Conservation (phyloP, 2,329 filamentous ascomycete species). For the Penicillium sp. region DNA sequence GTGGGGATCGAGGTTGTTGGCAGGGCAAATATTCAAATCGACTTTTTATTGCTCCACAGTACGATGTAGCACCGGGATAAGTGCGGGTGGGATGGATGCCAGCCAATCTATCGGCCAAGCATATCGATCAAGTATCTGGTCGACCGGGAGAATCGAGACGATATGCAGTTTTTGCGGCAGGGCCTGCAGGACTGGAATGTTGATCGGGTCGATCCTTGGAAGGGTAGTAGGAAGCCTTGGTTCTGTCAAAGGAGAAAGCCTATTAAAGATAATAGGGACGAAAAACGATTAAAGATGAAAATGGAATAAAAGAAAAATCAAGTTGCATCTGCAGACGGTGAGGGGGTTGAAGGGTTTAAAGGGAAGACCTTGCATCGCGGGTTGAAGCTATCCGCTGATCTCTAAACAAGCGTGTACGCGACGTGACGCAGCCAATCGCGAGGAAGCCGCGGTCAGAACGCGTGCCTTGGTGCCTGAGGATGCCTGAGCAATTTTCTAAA, state of each 20-base stretch:
- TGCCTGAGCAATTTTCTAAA: not conserved
- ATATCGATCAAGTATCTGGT: constrained; percentile 25
- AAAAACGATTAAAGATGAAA: constrained; percentile 6
- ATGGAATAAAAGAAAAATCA: constrained; percentile 7
- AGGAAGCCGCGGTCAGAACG: constrained; percentile 12
- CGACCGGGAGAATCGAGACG: constrained; percentile 34
- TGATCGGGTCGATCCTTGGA: constrained; percentile 11
- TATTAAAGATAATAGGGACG: constrained; percentile 3
- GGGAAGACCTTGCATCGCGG: constrained; percentile 34
- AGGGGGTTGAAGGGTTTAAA: constrained; percentile 23
- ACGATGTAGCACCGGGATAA: constrained; percentile 1
- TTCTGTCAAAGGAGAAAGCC: constrained; percentile 13
- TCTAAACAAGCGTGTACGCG: constrained; percentile 39
- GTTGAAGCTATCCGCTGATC: constrained; percentile 34
- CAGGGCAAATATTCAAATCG: not conserved
- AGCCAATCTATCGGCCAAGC: constrained; percentile 19
- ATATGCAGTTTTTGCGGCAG: constrained; percentile 31
- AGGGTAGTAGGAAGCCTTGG: constrained; percentile 8
- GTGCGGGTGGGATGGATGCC: constrained; percentile 1
- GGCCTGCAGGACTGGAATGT: constrained; percentile 31
- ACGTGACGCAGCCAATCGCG: constrained; percentile 43
- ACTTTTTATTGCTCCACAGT: not conserved
- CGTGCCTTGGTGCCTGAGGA: not conserved
- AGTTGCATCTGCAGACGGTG: constrained; percentile 19
- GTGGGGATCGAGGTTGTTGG: constrained; percentile 2